These are phyloP conservation scores for Trichoderma citrinoviride DNA, from an alignment of 2,329 filamentous ascomycete genomes.

Conservation along the genomic window DNA sequence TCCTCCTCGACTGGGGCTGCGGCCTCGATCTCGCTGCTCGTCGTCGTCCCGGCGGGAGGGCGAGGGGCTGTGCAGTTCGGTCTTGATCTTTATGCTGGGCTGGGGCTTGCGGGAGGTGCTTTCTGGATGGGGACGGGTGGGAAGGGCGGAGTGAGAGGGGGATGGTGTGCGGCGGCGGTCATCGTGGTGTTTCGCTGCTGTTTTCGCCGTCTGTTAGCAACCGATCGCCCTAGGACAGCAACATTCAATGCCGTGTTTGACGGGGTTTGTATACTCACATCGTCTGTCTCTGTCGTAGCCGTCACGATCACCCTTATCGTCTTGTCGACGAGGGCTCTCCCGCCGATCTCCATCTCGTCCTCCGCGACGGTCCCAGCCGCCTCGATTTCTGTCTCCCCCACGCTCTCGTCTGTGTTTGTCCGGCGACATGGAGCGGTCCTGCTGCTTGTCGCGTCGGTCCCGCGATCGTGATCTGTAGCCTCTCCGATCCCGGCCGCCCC, in stretches of 20 bases:
- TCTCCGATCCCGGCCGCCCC: conserved; percentile 23
- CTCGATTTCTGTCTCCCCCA: conserved; percentile 39
- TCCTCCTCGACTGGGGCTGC: conserved; percentile 24
- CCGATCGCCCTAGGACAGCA: no score
- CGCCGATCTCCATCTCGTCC: conserved; percentile 28
- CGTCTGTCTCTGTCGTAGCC: conserved; percentile 29
- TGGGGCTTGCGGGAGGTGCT: conserved; percentile 22
- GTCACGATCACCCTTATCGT: conserved; percentile 28
- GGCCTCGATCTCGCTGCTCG: background rate
- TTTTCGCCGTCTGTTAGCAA: background rate
- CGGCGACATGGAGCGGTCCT: conserved; percentile 41
- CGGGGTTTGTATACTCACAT: conserved; percentile 26
- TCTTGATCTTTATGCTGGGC: conserved; percentile 33
- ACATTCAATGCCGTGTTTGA: background rate
- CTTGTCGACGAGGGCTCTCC: conserved; percentile 35
- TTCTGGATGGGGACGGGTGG: conserved; percentile 36
- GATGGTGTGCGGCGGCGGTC: conserved; percentile 38
- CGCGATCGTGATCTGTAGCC: conserved; percentile 32
- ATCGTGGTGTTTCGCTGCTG: conserved; percentile 19
- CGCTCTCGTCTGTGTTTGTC: conserved; percentile 39
- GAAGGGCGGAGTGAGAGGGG: conserved; percentile 30
- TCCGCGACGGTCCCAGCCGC: conserved; percentile 31
- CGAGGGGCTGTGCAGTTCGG: conserved; percentile 29
- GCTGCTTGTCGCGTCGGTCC: conserved; percentile 31
- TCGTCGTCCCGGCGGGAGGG: conserved; percentile 1